phyloP scores from a whole-genome alignment of 306 rosid species.

The Trifolium repens region DNA sequence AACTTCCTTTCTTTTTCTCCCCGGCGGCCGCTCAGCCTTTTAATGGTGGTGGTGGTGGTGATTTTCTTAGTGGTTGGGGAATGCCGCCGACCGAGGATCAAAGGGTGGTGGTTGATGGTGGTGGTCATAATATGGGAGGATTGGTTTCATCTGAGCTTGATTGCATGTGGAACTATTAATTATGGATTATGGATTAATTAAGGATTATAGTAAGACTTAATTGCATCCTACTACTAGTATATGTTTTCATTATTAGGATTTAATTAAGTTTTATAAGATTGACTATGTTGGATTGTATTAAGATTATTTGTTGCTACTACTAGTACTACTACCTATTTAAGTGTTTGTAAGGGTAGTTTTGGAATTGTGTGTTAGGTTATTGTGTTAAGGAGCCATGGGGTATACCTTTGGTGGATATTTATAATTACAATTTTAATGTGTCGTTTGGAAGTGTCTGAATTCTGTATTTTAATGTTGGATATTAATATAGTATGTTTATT shows the following conservation, averaged over 20 bases:
- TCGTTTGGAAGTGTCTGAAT: not conserved
- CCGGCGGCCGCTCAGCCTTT: slow-evolving; percentile 32
- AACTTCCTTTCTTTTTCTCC: slow-evolving; percentile 61
- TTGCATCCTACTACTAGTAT: not conserved
- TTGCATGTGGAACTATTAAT: slow-evolving; percentile 82
- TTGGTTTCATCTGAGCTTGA: slow-evolving; percentile 67
- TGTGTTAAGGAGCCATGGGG: not conserved
- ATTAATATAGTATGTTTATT: not conserved
- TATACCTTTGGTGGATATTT: not conserved
- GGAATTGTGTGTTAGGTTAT: not conserved
- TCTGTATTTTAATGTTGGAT: not conserved
- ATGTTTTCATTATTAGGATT: not conserved
- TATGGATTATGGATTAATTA: not conserved
- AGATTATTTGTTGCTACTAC: not conserved
- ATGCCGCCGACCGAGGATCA: slow-evolving; percentile 49
- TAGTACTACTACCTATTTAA: not conserved
- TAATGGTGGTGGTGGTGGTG: slow-evolving; percentile 36
- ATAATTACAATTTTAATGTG: not conserved
- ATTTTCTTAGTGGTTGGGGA: slow-evolving; percentile 47
- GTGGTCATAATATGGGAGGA: slow-evolving; percentile 26
- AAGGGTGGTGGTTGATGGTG: slow-evolving; percentile 36
- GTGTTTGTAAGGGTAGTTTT: slow-evolving; percentile 1
- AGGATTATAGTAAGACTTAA: not conserved
- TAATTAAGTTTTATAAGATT: not conserved
- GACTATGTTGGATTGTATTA: not conserved